Conservation (phyloP, 768 basidiomycete genomes). For the Grammothele lineata region DNA sequence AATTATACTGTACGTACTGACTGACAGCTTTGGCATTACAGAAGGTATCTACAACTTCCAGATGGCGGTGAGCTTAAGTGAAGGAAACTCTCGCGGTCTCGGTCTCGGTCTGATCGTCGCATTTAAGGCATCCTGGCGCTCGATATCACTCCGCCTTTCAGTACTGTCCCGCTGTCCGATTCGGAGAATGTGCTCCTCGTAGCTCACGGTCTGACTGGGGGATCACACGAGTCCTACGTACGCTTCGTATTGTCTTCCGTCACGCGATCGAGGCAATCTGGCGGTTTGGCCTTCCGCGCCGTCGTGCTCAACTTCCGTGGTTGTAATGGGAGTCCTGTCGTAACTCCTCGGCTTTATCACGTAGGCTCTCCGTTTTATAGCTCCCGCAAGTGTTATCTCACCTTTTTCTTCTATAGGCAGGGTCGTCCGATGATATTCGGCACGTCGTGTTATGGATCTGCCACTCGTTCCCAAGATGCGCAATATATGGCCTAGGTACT, state of each 20-base stretch:
- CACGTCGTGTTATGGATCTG: slow-evolving; percentile 17
- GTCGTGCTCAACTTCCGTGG: slow-evolving; percentile 23
- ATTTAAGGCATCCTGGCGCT: slow-evolving; percentile 17
- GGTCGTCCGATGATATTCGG: slow-evolving; percentile 22
- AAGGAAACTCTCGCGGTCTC: not conserved
- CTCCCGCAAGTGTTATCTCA: not conserved
- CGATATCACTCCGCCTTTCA: slow-evolving; percentile 19
- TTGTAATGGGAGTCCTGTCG: slow-evolving; percentile 20
- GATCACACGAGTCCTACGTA: slow-evolving; percentile 23
- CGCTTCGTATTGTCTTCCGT: slow-evolving; percentile 8
- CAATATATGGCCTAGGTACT: slow-evolving; percentile 19
- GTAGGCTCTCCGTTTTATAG: slow-evolving; percentile 5
- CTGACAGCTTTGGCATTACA: slow-evolving; percentile 14
- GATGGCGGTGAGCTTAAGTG: slow-evolving; percentile 58
- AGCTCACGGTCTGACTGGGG: slow-evolving; percentile 24
- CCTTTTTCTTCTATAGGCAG: too few relatives aligned
- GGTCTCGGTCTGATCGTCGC: not conserved
- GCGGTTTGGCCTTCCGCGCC: slow-evolving; percentile 18
- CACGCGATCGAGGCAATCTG: not conserved
- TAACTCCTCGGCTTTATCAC: slow-evolving; percentile 20
- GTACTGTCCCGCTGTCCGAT: slow-evolving; percentile 3
- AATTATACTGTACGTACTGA: slow-evolving; percentile 5
- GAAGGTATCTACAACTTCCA: slow-evolving; percentile 40
- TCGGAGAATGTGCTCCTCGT: slow-evolving; percentile 18
- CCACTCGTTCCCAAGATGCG: slow-evolving; percentile 17